phyloP scores from a whole-genome alignment of 192 early-diverging fungal species.

The Backusella mclennaniae region DNA sequence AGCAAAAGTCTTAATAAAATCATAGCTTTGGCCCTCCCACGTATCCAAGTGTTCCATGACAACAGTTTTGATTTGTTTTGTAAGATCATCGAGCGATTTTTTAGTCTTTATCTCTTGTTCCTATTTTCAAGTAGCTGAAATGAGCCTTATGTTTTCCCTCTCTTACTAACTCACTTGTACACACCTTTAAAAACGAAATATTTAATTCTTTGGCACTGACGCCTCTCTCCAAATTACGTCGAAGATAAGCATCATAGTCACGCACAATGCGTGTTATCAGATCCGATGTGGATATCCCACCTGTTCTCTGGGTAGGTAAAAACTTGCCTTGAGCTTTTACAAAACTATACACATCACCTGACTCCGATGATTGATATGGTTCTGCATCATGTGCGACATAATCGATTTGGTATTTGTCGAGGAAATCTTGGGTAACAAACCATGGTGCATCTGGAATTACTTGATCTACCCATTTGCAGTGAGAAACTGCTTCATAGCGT shows the following conservation, averaged over 20 bases:
- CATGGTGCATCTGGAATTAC: constrained; percentile 76
- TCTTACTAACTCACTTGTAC: neutral
- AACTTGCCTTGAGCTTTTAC: constrained; percentile 72
- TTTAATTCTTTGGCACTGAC: constrained; percentile 78
- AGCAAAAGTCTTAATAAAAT: constrained; percentile 67
- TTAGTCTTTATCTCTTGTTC: constrained; percentile 73
- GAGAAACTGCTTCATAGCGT: constrained; percentile 75
- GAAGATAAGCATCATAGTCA: constrained; percentile 81
- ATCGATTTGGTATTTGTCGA: constrained; percentile 75
- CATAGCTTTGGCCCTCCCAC: constrained; percentile 73
- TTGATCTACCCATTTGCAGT: constrained; percentile 85
- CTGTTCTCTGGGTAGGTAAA: constrained; percentile 71
- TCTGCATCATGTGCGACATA: constrained; percentile 84
- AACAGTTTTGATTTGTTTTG: constrained; percentile 66
- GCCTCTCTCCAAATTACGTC: constrained; percentile 81
- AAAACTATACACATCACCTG: constrained; percentile 76
- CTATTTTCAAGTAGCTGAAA: constrained; percentile 24
- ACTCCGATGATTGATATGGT: constrained; percentile 74
- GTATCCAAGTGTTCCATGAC: constrained; percentile 62
- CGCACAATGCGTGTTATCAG: constrained; percentile 82
- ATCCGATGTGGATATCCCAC: constrained; percentile 79
- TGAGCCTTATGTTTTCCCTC: neutral
- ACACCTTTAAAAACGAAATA: constrained; percentile 75
- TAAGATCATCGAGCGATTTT: constrained; percentile 66
- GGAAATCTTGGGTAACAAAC: constrained; percentile 71